These are phyloP conservation scores for Ceratocystiopsis brevicomis DNA, from an alignment of 2,329 filamentous ascomycete genomes.

Conservation along the genomic window DNA sequence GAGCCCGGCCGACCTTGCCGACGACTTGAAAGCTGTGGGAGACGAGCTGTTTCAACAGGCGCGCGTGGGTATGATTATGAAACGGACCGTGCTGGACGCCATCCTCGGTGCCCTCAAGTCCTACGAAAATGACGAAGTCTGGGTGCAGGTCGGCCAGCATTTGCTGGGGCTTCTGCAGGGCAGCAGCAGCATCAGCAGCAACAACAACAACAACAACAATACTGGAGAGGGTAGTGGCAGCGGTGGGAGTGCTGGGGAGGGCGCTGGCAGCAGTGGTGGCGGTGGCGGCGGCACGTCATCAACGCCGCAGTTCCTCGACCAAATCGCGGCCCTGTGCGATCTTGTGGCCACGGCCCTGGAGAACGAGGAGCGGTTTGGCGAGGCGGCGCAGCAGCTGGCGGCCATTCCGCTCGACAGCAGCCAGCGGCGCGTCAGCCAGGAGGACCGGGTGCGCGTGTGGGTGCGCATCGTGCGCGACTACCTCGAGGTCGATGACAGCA, in stretches of 20 bases:
- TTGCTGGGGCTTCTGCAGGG: slow-evolving; percentile 49
- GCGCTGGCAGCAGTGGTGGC: slow-evolving; percentile 35
- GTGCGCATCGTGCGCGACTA: slow-evolving; percentile 88
- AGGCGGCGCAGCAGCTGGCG: slow-evolving; percentile 59
- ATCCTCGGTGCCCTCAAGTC: slow-evolving; percentile 32
- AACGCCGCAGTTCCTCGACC: slow-evolving; percentile 47
- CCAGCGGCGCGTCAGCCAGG: slow-evolving; percentile 64
- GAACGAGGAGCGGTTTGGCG: slow-evolving; percentile 57
- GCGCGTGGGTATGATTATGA: slow-evolving; percentile 13
- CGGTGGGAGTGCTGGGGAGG: slow-evolving; percentile 58
- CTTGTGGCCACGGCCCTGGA: slow-evolving; percentile 73
- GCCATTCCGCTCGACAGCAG: slow-evolving; percentile 79
- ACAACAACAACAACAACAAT: no score
- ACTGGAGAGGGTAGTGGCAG: slow-evolving; percentile 29
- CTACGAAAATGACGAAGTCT: slow-evolving; percentile 42
- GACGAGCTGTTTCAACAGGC: slow-evolving; percentile 10
- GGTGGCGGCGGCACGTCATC: slow-evolving; percentile 20
- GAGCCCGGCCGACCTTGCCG: slow-evolving; percentile 5
- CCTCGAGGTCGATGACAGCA: slow-evolving; percentile 83
- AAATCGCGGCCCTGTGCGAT: slow-evolving; percentile 60
- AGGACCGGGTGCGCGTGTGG: slow-evolving; percentile 72
- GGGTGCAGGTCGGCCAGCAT: slow-evolving; percentile 57
- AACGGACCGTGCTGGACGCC: slow-evolving; percentile 12
- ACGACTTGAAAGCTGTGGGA: slow-evolving; percentile 11
- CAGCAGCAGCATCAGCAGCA: not conserved